Evolutionary conservation across 768 basidiomycete species (phyloP).

Genomic region (Cubamyces lactineus): DNA sequence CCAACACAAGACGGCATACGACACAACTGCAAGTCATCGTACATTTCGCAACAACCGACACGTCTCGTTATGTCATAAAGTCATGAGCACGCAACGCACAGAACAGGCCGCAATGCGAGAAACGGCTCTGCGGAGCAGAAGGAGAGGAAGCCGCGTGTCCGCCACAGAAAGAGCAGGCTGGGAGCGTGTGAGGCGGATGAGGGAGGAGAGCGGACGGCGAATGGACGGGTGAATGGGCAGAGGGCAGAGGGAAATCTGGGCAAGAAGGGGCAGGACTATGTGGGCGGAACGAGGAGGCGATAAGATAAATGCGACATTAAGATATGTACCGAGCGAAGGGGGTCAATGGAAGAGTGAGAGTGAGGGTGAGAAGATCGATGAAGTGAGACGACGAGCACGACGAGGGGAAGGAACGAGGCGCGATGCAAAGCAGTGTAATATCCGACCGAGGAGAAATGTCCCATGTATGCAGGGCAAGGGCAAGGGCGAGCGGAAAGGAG

Average conservation of each 20-base stretch:
- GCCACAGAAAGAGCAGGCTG: too few species aligned
- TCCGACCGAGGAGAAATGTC: slow-evolving; percentile 13
- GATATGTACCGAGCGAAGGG: slow-evolving; percentile 7
- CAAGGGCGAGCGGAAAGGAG: not conserved
- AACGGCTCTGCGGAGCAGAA: not conserved
- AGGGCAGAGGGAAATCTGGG: not conserved
- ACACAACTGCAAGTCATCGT: slow-evolving; percentile 16
- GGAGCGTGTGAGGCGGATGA: not conserved
- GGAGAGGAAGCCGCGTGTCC: not conserved
- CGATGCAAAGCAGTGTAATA: slow-evolving; percentile 12
- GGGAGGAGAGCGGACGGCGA: not conserved
- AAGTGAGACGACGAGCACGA: slow-evolving; percentile 2
- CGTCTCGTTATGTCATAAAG: slow-evolving; percentile 22
- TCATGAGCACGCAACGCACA: slow-evolving; percentile 13
- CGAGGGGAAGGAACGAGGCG: not conserved
- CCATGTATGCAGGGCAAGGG: not conserved
- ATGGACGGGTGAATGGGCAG: not conserved
- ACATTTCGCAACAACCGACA: slow-evolving; percentile 10
- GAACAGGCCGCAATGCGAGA: not conserved
- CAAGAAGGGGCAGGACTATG: not conserved
- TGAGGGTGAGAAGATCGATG: slow-evolving; percentile 3
- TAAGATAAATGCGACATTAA: slow-evolving; percentile 24
- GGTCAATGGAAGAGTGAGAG: not conserved
- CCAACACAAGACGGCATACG: slow-evolving; percentile 1
- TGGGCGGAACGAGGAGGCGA: slow-evolving; percentile 9